phyloP scores from a whole-genome alignment of 805 yeast genomes.

The Alloascoidea hylecoeti region DNA sequence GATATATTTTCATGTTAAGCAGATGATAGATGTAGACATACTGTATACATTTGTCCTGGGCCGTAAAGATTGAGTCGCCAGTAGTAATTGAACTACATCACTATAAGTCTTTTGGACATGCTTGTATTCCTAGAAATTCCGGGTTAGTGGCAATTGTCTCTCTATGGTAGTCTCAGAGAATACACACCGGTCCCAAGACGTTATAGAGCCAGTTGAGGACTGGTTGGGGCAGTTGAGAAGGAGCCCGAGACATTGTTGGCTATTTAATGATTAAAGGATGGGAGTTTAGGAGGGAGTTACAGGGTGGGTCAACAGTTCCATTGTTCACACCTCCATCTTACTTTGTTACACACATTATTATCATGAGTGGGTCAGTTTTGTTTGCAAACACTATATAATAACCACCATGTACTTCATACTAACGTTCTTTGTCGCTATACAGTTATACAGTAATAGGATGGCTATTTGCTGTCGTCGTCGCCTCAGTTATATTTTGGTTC shows the following conservation, averaged over 20 bases:
- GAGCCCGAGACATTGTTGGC: too few relatives aligned
- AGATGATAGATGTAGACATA: too few relatives aligned
- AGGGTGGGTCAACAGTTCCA: too few relatives aligned
- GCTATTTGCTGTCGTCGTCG: conserved; percentile 39
- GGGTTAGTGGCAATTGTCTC: too few relatives aligned
- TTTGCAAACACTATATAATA: background rate
- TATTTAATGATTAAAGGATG: too few relatives aligned
- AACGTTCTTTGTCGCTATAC: conserved; percentile 8
- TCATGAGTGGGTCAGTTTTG: conserved; percentile 31
- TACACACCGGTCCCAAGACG: conserved; percentile 32
- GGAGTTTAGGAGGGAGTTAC: too few relatives aligned
- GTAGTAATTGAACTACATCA: conserved; percentile 45
- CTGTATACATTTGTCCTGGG: conserved; percentile 56
- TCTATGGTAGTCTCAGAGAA: background rate
- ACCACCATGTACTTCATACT: background rate
- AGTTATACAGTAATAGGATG: conserved; percentile 64
- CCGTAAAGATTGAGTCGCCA: conserved; percentile 33
- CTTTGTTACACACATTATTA: conserved; percentile 7
- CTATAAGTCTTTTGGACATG: conserved; percentile 46
- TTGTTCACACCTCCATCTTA: conserved; percentile 6
- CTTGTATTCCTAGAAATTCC: conserved; percentile 28
- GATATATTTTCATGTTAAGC: too few relatives aligned
- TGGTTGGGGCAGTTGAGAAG: conserved; percentile 22
- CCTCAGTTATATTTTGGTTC: conserved; percentile 64
- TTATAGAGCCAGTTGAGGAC: conserved; percentile 44